These are phyloP conservation scores for Cynanchum wilfordii DNA, from an alignment of 257 asterid genomes.

Conservation along the genomic window DNA sequence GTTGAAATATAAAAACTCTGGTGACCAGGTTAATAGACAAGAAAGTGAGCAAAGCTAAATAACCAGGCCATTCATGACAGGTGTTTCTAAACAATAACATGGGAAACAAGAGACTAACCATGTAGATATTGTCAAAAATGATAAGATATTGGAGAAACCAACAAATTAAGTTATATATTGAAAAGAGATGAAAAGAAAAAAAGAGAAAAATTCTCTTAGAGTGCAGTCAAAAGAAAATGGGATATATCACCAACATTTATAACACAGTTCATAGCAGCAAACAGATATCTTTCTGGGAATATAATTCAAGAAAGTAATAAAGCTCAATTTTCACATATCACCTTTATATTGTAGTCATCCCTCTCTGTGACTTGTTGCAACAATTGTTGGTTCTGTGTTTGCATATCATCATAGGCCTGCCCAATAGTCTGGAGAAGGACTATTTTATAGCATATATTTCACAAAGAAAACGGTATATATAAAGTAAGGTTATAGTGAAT, in stretches of 20 bases:
- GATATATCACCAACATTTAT: background rate
- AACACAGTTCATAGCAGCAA: background rate
- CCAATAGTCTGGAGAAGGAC: slow-evolving; percentile 77
- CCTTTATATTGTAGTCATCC: slow-evolving; percentile 96
- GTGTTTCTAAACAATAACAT: background rate
- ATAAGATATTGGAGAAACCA: background rate
- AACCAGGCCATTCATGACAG: background rate
- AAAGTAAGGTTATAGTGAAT: slow-evolving; percentile 8
- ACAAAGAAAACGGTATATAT: background rate
- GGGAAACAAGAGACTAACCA: background rate
- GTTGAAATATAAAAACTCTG: background rate
- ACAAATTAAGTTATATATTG: background rate
- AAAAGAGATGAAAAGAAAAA: background rate
- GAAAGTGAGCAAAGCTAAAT: background rate
- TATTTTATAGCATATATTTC: slow-evolving; percentile 9
- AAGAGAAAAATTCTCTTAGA: background rate
- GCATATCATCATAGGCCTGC: slow-evolving; percentile 98
- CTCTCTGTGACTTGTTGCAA: slow-evolving; percentile 93
- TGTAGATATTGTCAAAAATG: background rate
- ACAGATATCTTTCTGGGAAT: background rate
- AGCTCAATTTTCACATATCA: slow-evolving; percentile 13
- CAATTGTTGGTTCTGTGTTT: slow-evolving; percentile 91
- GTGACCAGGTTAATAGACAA: background rate
- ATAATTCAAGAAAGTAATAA: background rate
- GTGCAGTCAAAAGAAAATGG: background rate